These are phyloP conservation scores for Dimocarpus longan DNA, from an alignment of 345 rosid genomes.

Conservation along the genomic window DNA sequence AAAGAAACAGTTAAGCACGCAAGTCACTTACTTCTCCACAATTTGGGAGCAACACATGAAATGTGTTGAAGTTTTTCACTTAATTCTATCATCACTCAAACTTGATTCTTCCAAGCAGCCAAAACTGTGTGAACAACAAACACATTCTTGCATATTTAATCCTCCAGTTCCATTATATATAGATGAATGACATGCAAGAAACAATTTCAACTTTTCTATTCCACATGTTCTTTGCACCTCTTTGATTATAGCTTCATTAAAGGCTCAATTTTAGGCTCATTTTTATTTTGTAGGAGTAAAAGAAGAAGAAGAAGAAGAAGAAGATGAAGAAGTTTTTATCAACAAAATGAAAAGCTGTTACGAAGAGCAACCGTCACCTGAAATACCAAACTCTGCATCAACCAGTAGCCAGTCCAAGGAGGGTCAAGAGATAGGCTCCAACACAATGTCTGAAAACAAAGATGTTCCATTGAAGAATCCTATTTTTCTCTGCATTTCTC, in stretches of 20 bases:
- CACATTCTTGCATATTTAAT: slow-evolving; percentile 23
- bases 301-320: slow-evolving; percentile 5
- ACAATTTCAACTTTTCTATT: slow-evolving; percentile 14
- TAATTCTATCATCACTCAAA: slow-evolving; percentile 31
- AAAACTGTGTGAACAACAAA: slow-evolving; percentile 31
- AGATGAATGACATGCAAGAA: slow-evolving; percentile 20
- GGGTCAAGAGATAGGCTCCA: slow-evolving; percentile 46
- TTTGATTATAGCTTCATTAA: slow-evolving; percentile 6
- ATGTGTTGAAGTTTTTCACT: slow-evolving; percentile 35
- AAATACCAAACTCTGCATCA: slow-evolving; percentile 15
- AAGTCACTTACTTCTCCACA: not conserved
- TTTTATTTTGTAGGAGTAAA: not conserved
- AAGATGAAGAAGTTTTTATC: slow-evolving; percentile 4
- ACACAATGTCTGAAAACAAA: slow-evolving; percentile 28
- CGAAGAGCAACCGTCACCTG: slow-evolving; percentile 36
- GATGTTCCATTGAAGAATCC: slow-evolving; percentile 25
- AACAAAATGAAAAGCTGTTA: slow-evolving; percentile 34
- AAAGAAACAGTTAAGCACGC: not conserved
- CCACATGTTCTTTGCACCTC: slow-evolving; percentile 49
- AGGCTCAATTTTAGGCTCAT: slow-evolving; percentile 12
- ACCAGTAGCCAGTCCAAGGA: slow-evolving; percentile 35
- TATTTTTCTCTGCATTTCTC: slow-evolving; percentile 23
- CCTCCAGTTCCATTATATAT: not conserved
- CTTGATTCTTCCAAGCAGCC: slow-evolving; percentile 26
- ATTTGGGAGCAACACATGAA: slow-evolving; percentile 40